Base-by-base conservation (phyloP, 345 rosid species). In the Xanthoceras sorbifolium region DNA sequence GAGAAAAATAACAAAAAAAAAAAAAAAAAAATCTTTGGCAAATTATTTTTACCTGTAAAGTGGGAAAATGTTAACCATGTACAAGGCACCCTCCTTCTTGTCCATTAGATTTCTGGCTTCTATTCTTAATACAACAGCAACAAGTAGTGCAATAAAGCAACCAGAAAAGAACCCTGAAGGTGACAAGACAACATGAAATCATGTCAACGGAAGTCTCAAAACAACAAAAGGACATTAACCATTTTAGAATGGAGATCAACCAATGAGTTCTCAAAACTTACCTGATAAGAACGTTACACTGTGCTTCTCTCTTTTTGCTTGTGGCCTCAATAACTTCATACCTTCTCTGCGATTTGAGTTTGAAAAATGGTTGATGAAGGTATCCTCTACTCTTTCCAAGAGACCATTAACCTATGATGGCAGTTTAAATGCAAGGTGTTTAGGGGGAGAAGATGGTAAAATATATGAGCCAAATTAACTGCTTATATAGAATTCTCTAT, bases 51-150 rank as follows among this genome's bases (percentile, higher is more conserved):
- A 69, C 96, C 96, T 91, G 87, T 91, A 91, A 73, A 91, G 91
- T 2, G 94, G 95, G 82, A 91, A 86, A 76, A 90, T 81, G 78
- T 90, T 90, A 67, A 84, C 88, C 87, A 88, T 82, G 87, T 88
- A 89, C 32, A 71, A 77, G 71, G 81, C 72, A 64, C 90, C 90
- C 22, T 82, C 87, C 71, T 69, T 67, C 81, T 81, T 83, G 26
- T 82, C 86, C 86, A 85, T 81, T 34, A 86, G 72, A 50, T 89
- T 87, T 76, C 71, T 80, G 54, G 83, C 79, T 77, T 85, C 85
- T 76, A 91, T 83, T 77, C 82, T 88, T 83, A 85, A 82, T 69
- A 84, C 81, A 73, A 91, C 81, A 31, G 91, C 93, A 72, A 85
- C 63, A 42, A 91, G 36, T 34, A 93, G 83, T 46, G 93, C 92